phyloP scores from a whole-genome alignment of 176 grass and related monocot genomes.

The Thinopyrum elongatum region DNA sequence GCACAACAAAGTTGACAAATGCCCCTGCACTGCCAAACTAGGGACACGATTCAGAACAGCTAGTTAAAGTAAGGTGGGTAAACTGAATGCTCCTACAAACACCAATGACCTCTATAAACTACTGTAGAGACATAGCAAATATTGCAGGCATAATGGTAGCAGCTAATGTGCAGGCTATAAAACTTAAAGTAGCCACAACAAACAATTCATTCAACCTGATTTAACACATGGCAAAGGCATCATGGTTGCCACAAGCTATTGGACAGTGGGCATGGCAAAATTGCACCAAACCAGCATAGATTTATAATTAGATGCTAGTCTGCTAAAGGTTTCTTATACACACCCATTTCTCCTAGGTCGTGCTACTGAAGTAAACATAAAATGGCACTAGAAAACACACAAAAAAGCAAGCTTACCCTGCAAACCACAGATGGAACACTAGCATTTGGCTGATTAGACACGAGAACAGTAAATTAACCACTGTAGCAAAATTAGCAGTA shows the following conservation, averaged over 20 bases:
- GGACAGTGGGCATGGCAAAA: neutral
- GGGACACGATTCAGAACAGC: neutral
- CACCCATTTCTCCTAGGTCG: neutral
- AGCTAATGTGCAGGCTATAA: neutral
- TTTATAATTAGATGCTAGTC: neutral
- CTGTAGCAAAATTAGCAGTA: neutral
- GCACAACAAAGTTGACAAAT: neutral
- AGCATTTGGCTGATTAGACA: neutral
- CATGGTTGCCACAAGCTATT: neutral
- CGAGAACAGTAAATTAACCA: neutral
- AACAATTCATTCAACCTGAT: neutral
- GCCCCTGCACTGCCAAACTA: neutral
- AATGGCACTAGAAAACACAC: neutral
- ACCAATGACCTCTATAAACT: neutral
- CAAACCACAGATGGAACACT: neutral
- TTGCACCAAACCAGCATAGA: neutral
- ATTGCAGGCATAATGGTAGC: neutral
- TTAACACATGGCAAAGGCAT: constrained; percentile 10
- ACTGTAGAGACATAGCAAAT: neutral
- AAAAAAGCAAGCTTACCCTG: constrained; percentile 6
- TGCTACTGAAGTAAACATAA: neutral
- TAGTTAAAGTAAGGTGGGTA: neutral
- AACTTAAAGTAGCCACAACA: neutral
- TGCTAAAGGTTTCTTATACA: neutral
- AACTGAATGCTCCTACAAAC: neutral